Evolutionary conservation across 2,329 filamentous ascomycete genomes (phyloP).

Genomic region (Aspergillus aculeatinus): DNA sequence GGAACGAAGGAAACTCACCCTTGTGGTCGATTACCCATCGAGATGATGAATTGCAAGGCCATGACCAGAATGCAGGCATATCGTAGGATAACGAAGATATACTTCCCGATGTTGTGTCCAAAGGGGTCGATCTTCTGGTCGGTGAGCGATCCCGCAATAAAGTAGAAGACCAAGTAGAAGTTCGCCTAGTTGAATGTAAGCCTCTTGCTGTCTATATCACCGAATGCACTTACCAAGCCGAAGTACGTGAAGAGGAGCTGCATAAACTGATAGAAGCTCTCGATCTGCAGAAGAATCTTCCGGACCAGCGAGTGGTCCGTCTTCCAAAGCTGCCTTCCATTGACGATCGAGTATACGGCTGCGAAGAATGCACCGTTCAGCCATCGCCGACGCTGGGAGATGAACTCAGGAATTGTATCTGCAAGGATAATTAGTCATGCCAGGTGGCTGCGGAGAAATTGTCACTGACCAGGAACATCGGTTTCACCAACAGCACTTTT

Average conservation of each 20-base stretch:
- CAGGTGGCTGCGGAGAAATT: neutral
- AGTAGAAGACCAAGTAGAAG: conserved; percentile 99
- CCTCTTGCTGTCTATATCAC: neutral
- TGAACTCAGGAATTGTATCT: conserved; percentile 94
- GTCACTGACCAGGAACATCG: conserved; percentile 76
- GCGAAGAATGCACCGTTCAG: conserved; percentile 99
- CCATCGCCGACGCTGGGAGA: conserved; percentile 94
- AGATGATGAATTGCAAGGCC: conserved; percentile 91
- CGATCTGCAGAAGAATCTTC: conserved; percentile 88
- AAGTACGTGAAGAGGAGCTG: conserved; percentile 96
- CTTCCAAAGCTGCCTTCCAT: conserved; percentile 87
- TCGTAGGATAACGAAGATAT: conserved; percentile 82
- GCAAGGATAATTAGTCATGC: conserved; percentile 8
- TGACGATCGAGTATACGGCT: conserved; percentile 92
- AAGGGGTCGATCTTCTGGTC: conserved; percentile 84
- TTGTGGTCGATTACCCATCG: conserved; percentile 92
- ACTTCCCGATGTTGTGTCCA: conserved; percentile 76
- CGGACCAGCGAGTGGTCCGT: conserved; percentile 89
- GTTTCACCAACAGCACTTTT: conserved; percentile 96
- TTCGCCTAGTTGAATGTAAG: conserved; percentile 60
- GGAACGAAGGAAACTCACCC: conserved; percentile 52
- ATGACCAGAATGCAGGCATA: conserved; percentile 87
- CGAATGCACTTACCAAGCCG: conserved; percentile 60
- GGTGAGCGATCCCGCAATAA: conserved; percentile 85
- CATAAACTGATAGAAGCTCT: conserved; percentile 93